A percentile compares a stretch with the other conserved stretches of the same genome.
Conservation (phyloP, 2,329 filamentous ascomycete genomes). For the Lecanicillium sp. region DNA sequence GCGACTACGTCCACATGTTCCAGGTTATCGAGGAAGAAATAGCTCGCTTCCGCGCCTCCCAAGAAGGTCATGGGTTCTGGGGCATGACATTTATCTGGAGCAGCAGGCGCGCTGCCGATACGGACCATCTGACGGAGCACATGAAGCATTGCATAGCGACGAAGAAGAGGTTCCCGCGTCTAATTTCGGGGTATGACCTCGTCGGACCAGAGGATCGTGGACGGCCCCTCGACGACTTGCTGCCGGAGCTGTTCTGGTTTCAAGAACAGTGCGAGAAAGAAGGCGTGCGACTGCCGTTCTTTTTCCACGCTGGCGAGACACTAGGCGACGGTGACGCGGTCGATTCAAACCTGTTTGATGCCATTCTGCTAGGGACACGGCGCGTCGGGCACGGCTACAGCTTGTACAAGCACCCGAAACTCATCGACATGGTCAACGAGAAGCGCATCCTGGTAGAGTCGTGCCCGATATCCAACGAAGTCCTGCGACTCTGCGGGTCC, state of each 20-base stretch:
- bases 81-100: slow-evolving; percentile 83
- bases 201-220: slow-evolving; percentile 82
- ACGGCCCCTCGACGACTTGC: slow-evolving; percentile 64
- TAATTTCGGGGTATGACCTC: slow-evolving; percentile 82
- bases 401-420: slow-evolving; percentile 81
- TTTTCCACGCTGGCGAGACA: slow-evolving; percentile 89
- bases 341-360: slow-evolving; percentile 81
- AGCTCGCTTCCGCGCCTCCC: slow-evolving; percentile 61
- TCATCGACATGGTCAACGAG: slow-evolving; percentile 83
- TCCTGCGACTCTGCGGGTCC: slow-evolving; percentile 68
- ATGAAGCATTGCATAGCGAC: slow-evolving; percentile 84
- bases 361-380: slow-evolving; percentile 74
- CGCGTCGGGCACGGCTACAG: slow-evolving; percentile 87
- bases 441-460: slow-evolving; percentile 82
- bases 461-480: slow-evolving; percentile 86
- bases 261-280: slow-evolving; percentile 72
- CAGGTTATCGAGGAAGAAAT: slow-evolving; percentile 71
- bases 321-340: slow-evolving; percentile 67
- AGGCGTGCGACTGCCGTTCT: slow-evolving; percentile 79
- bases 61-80: slow-evolving; percentile 72
- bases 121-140: slow-evolving; percentile 60
- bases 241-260: slow-evolving; percentile 90
- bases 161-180: slow-evolving; percentile 69
- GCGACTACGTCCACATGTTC: slow-evolving; percentile 63
- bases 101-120: slow-evolving; percentile 54